A percentile compares a stretch with the other conserved stretches of the same genome.
These are phyloP conservation scores for Lachancea meyersii DNA, from an alignment of 805 yeast species.

Conservation along the genomic window DNA sequence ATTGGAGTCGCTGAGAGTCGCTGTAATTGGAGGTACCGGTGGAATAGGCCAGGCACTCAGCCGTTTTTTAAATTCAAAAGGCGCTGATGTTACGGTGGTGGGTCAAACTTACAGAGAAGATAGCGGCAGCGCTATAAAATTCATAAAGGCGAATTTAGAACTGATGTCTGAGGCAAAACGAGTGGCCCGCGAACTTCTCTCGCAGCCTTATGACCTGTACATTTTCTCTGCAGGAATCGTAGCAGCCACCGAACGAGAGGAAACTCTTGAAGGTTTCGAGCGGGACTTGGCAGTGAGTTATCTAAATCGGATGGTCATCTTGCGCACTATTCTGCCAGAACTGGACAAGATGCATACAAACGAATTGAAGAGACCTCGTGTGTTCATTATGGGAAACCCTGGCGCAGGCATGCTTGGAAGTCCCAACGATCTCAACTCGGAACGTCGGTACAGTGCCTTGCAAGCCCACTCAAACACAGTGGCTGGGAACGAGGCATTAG, in stretches of 20 bases:
- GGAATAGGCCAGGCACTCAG: slow-evolving; percentile 37
- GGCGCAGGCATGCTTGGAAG: slow-evolving; percentile 33
- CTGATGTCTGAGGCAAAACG: slow-evolving; percentile 23
- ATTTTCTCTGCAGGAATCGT: slow-evolving; percentile 40
- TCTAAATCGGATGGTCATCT: slow-evolving; percentile 33
- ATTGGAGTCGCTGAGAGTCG: slow-evolving; percentile 14
- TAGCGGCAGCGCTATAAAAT: slow-evolving; percentile 23
- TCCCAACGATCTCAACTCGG: slow-evolving; percentile 34
- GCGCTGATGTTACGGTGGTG: slow-evolving; percentile 34
- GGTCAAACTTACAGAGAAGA: slow-evolving; percentile 34
- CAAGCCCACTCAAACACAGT: slow-evolving; percentile 37
- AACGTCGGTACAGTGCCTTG: slow-evolving; percentile 24
- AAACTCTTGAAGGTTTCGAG: slow-evolving; percentile 36
- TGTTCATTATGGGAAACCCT: slow-evolving; percentile 38
- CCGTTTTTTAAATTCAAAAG: slow-evolving; percentile 21
- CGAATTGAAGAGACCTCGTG: slow-evolving; percentile 23
- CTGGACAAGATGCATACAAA: slow-evolving; percentile 1
- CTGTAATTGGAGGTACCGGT: slow-evolving; percentile 38
- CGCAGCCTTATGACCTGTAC: slow-evolving; percentile 23
- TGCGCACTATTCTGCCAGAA: slow-evolving; percentile 24
- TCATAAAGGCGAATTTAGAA: slow-evolving; percentile 33
- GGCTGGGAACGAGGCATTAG: slow-evolving; percentile 39
- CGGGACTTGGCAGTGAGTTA: slow-evolving; percentile 36
- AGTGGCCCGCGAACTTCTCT: slow-evolving; percentile 23
- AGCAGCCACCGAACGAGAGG: slow-evolving; percentile 30